Conservation (phyloP, 805 yeast genomes). For the Yamadazyma phyllophila region DNA sequence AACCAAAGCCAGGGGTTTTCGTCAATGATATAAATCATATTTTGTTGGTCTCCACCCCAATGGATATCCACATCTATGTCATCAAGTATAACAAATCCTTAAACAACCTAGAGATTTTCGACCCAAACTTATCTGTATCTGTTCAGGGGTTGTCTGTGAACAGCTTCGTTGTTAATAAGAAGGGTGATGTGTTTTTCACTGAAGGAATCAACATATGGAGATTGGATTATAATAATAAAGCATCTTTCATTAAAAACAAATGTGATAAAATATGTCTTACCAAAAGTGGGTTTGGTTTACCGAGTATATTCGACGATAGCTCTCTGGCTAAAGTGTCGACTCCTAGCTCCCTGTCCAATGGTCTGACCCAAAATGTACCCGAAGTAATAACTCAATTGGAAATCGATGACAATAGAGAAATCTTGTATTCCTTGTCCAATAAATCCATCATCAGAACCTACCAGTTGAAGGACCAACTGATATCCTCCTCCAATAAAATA, state of each 20-base stretch:
- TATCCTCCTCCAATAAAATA: slow-evolving; percentile 29
- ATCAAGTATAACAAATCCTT: slow-evolving; percentile 49
- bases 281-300: slow-evolving; percentile 49
- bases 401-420: slow-evolving; percentile 73
- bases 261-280: slow-evolving; percentile 84
- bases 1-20: slow-evolving; percentile 79
- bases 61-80: slow-evolving; percentile 74
- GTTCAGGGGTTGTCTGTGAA: slow-evolving; percentile 74
- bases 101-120: slow-evolving; percentile 64
- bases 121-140: slow-evolving; percentile 79
- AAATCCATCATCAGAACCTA: slow-evolving; percentile 81
- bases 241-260: slow-evolving; percentile 82
- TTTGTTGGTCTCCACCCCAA: slow-evolving; percentile 75
- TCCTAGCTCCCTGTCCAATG: neutral
- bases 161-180: slow-evolving; percentile 55
- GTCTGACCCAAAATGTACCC: slow-evolving; percentile 25
- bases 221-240: slow-evolving; percentile 74
- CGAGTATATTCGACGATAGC: slow-evolving; percentile 22
- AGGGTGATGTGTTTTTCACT: slow-evolving; percentile 77
- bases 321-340: slow-evolving; percentile 1
- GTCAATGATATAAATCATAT: slow-evolving; percentile 72
- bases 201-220: slow-evolving; percentile 86
- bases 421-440: slow-evolving; percentile 79
- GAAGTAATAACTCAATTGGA: slow-evolving; percentile 65
- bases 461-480: slow-evolving; percentile 47